Evolutionary conservation across 345 rosid genomes (phyloP), one percentile per base, ranked within the genome.

Genomic region (Turnera subulata): DNA sequence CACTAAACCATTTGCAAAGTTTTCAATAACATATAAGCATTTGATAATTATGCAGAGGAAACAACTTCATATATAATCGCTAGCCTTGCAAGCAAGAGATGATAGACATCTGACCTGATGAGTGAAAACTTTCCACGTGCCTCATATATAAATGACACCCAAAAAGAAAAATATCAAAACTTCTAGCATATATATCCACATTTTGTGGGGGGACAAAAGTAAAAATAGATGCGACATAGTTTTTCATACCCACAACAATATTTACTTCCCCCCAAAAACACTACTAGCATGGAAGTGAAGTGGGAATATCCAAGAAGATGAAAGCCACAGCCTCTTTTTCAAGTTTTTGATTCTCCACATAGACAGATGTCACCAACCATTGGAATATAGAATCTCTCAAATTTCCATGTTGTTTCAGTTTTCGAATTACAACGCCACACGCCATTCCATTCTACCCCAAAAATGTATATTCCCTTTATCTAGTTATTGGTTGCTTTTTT

Each of bases 201-300:
- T 15, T 12, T 26, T 46, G 63, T 63, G 66, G 63, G 52, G n/a
- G 22, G 20, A 45, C 45, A 55, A 21, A 71, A 57, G 37, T 23
- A 6, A 26, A 26, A 39, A 20, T 3, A 22, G 54, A 37, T 24
- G 51, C 29, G 66, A 52, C 53, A 11, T 0, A 25, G 6, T 18
- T 33, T 50, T 42, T 5, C 20, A 17, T 25, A 15, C 25, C 23
- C 24, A 33, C 22, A 45, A 2, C 3, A 26, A 26, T 33, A 11
- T 17, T 22, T 2, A 23, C 17, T 4, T 32, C 6, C 13, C 14
- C 13, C 45, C 4, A 40, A 40, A 5, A 2, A 40, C 45, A 12
- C 15, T 4, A 10, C 45, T n/a, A n/a, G 45, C 13, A 40, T 40
- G n/a, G 2, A 15, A 15, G 2, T 11, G 11, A 5, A 6, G 39